A percentile compares a stretch with the other conserved stretches of the same genome.
phyloP scores from a whole-genome alignment of 1,284 basidiomycete genomes.

The Salmacisia buchloeana region DNA sequence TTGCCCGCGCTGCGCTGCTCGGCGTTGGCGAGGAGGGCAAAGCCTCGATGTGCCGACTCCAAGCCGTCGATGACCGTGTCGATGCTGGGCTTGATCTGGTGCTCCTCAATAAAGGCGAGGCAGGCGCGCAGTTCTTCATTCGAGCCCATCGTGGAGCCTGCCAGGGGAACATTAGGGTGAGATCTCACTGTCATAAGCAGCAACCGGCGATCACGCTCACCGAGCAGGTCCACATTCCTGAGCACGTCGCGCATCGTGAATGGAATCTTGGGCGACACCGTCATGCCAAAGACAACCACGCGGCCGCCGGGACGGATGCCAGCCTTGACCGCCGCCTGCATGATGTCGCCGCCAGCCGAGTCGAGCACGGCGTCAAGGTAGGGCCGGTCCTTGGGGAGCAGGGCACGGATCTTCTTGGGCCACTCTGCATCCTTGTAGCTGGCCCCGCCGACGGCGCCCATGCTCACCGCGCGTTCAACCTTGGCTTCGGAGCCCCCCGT shows the following conservation, averaged over 20 bases:
- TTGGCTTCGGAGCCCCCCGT: constrained; percentile 69
- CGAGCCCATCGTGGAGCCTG: constrained; percentile 71
- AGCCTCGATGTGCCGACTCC: constrained; percentile 65
- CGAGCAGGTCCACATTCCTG: constrained; percentile 68
- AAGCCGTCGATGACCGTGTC: constrained; percentile 69
- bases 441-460: constrained; percentile 74
- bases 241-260: constrained; percentile 77
- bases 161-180: not conserved
- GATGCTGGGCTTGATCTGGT: constrained; percentile 67
- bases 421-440: constrained; percentile 70
- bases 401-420: constrained; percentile 58
- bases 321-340: constrained; percentile 58
- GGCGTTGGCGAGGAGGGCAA: constrained; percentile 54
- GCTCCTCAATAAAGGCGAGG: constrained; percentile 64
- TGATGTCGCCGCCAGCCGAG: constrained; percentile 71
- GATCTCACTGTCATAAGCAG: not conserved
- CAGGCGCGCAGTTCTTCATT: constrained; percentile 67
- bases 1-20: constrained; percentile 44
- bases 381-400: constrained; percentile 56
- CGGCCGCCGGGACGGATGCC: constrained; percentile 65
- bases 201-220: constrained; percentile 52
- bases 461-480: constrained; percentile 60
- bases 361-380: constrained; percentile 71
- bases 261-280: constrained; percentile 58
- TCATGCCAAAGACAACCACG: constrained; percentile 65